Base-by-base conservation (phyloP, 805 yeast genomes). In the Ogataea paraovalis region DNA sequence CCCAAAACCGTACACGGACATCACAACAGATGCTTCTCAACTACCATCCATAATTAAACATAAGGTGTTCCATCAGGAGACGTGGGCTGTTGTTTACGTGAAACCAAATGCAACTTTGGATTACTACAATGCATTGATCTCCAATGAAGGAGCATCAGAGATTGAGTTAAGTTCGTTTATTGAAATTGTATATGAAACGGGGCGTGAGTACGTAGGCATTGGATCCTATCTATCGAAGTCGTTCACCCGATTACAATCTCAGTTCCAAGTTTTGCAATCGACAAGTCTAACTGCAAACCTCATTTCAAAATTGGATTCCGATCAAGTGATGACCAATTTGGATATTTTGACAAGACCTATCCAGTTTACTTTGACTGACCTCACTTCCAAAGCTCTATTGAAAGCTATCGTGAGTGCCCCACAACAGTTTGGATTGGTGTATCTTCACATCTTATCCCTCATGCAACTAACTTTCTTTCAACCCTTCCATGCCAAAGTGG, bases 401-500 rank as follows among this genome's bases (percentile, higher is more conserved):
- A 67, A 75, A 52, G 69, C 77, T 2, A 78, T 78, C 3, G 61
- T 80, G 3, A 55, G 73, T 16, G 89, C 87, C 0, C 87, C 89
- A 2, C 69, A 79, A 14, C 89, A 84, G 60, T 84, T 82, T 49
- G 92, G 91, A 30, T 69, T 82, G 55, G 80, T 84, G 58, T 85
- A 80, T 63, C 68, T 83, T 60, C 75, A 84, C 58, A 75, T 85
- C 58, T 62, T 84, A 45, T 78, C 90, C 5, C 80, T 86, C 58
- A 81, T 86, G 73, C 82, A 81, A 52, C 74, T 84, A 60, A 75
- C 62, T 14, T 74, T 83, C 62, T 82, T 82, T 60, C 68, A 66
- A 14, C 78, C 76, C 2, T 62, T 79, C 30, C 86, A 85, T 60
- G 63, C 61, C 43, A 60, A 68, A 22, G 72, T 83, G 41, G 71